A percentile compares a stretch with the other conserved stretches of the same genome.
These are phyloP conservation scores for Lenwebbia sp. DNA, from an alignment of 345 rosid species.

Conservation along the genomic window DNA sequence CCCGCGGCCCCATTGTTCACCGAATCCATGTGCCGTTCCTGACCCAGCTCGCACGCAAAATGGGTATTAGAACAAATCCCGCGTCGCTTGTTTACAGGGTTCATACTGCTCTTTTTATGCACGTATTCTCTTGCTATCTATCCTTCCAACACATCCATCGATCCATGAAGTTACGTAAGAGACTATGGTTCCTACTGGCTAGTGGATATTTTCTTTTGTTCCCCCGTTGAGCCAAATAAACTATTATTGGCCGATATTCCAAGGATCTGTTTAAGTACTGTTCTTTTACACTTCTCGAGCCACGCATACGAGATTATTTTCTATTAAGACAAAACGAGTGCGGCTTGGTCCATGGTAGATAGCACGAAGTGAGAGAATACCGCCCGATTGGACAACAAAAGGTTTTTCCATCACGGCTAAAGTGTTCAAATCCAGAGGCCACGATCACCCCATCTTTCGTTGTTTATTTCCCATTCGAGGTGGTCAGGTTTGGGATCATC, in stretches of 20 bases:
- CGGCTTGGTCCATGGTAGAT: neutral
- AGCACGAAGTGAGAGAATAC: neutral
- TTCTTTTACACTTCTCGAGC: conserved; percentile 32
- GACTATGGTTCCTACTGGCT: neutral
- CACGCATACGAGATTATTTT: conserved; percentile 18
- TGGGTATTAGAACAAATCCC: neutral
- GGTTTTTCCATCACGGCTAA: conserved; percentile 1
- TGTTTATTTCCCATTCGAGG: conserved; percentile 19
- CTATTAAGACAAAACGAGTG: neutral
- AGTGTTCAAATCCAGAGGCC: conserved; percentile 35
- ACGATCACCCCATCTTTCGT: conserved; percentile 9
- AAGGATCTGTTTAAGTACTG: neutral
- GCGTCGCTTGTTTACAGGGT: neutral
- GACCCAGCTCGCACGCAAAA: neutral
- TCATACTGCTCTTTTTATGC: neutral
- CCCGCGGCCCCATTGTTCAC: neutral
- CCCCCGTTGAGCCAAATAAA: neutral
- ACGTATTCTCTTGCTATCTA: neutral
- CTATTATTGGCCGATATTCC: neutral
- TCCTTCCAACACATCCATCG: neutral
- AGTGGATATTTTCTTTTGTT: neutral
- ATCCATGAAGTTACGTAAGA: neutral
- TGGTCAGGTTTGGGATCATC: conserved; percentile 31
- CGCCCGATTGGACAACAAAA: conserved; percentile 41
- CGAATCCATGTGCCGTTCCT: fast-evolving